Evolutionary conservation across 1,284 basidiomycete genomes (phyloP).

Genomic region (Marasmius tenuissimus): DNA sequence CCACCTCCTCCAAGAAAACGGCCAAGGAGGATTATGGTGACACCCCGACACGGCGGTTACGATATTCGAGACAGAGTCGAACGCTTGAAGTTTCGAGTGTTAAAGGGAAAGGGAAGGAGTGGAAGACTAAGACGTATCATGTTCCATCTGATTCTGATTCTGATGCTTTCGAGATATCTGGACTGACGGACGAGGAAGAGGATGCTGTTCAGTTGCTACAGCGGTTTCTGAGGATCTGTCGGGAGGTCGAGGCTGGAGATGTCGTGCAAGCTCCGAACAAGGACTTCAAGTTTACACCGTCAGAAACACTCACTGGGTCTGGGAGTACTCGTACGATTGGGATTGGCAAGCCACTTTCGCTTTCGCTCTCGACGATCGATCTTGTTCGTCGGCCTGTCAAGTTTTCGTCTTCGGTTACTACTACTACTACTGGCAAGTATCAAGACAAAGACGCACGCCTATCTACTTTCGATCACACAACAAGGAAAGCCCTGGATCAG

Average conservation of each 20-base stretch:
- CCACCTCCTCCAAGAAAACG: conserved; percentile 49
- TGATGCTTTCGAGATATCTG: not conserved
- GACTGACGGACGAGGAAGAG: conserved; percentile 34
- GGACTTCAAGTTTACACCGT: no score
- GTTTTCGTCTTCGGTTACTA: conserved; percentile 11
- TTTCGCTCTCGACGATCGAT: conserved; percentile 19
- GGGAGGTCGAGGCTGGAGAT: conserved; percentile 26
- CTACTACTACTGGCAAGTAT: conserved; percentile 1
- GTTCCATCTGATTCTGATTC: conserved; percentile 22
- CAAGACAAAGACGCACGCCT: not conserved
- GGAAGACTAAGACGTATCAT: conserved; percentile 41
- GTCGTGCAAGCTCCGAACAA: not conserved
- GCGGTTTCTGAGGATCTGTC: conserved; percentile 37
- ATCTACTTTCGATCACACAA: not conserved
- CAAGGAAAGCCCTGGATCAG: no score
- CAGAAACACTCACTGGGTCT: not conserved
- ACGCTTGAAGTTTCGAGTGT: conserved; percentile 40
- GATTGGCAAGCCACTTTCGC: not conserved
- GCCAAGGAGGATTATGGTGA: not conserved
- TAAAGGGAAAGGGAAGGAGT: conserved; percentile 35
- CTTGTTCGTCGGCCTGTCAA: conserved; percentile 26
- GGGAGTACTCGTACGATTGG: not conserved
- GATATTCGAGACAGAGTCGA: conserved; percentile 37
- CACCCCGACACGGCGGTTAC: conserved; percentile 38
- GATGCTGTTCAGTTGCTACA: conserved; percentile 24